phyloP scores from a whole-genome alignment of 2,329 filamentous ascomycete species.

The Aspergillus sp. region DNA sequence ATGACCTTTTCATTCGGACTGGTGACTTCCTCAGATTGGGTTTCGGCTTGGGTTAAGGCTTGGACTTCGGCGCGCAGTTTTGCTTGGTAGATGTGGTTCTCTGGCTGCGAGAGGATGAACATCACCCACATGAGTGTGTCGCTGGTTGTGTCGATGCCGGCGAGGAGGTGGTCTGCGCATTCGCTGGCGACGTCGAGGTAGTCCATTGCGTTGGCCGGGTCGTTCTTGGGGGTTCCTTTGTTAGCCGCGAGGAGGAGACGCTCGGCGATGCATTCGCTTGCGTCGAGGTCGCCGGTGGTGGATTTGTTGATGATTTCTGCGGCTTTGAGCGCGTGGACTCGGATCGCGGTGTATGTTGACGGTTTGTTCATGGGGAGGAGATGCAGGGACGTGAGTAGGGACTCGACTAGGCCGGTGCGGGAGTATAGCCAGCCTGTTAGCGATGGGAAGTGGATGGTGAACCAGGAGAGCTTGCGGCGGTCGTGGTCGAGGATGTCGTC shows the following conservation, averaged over 20 bases:
- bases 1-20: neutral
- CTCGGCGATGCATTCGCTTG: neutral
- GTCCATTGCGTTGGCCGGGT: constrained; percentile 28
- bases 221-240: neutral
- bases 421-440: constrained; percentile 53
- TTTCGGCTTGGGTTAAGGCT: neutral
- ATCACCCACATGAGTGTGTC: neutral
- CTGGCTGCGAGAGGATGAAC: neutral
- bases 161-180: constrained; percentile 53
- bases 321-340: constrained; percentile 34
- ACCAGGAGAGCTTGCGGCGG: constrained; percentile 51
- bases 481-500: constrained; percentile 51
- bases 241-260: neutral
- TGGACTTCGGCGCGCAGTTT: neutral
- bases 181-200: constrained; percentile 54
- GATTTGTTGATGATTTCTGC: neutral
- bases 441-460: constrained; percentile 46
- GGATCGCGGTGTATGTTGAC: constrained; percentile 53
- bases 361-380: constrained; percentile 53
- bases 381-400: constrained; percentile 19
- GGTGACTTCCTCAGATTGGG: too few relatives aligned
- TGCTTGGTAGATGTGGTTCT: neutral
- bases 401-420: constrained; percentile 38
- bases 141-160: neutral
- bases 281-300: neutral